Percentiles rank a stretch among this genome's conserved stretches.
Conservation (phyloP, 768 basidiomycete species). For the Pleurotus ostreatus region DNA sequence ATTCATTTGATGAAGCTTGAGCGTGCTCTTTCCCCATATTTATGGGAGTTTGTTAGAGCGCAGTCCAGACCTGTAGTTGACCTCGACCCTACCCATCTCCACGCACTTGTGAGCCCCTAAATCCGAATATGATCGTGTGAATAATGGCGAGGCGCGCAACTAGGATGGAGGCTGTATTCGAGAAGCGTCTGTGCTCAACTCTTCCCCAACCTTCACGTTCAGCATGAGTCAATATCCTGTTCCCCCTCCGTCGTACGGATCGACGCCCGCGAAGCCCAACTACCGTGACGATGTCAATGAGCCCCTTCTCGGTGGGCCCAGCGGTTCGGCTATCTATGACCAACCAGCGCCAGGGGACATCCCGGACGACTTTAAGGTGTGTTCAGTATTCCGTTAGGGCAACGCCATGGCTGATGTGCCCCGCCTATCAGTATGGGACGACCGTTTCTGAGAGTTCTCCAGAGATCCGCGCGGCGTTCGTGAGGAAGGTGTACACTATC, state of each 20-base stretch:
- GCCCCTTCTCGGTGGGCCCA: conserved; percentile 50
- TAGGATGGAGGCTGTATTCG: too few relatives aligned
- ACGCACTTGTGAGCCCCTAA: too few relatives aligned
- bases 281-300: conserved; percentile 36
- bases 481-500: conserved; percentile 89
- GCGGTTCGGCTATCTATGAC: conserved; percentile 51
- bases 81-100: too few relatives aligned
- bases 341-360: conserved; percentile 72
- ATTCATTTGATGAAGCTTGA: too few relatives aligned
- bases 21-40: too few relatives aligned
- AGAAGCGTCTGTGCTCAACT: too few relatives aligned
- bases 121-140: too few relatives aligned
- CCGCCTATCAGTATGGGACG: conserved; percentile 61
- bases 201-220: conserved; percentile 15
- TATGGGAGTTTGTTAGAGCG: too few relatives aligned
- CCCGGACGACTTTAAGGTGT: conserved; percentile 92
- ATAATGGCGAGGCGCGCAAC: too few relatives aligned
- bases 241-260: conserved; percentile 59
- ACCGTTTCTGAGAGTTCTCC: conserved; percentile 72
- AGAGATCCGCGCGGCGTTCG: conserved; percentile 81
- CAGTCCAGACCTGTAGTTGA: too few relatives aligned
- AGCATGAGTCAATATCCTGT: conserved; percentile 61
- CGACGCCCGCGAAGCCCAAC: conserved; percentile 28
- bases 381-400: conserved; percentile 8
- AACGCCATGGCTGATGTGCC: conserved; percentile 7